A percentile compares a stretch with the other conserved stretches of the same genome.
Conservation (phyloP, 2,329 filamentous ascomycete genomes). For the Clonostachys chloroleuca region DNA sequence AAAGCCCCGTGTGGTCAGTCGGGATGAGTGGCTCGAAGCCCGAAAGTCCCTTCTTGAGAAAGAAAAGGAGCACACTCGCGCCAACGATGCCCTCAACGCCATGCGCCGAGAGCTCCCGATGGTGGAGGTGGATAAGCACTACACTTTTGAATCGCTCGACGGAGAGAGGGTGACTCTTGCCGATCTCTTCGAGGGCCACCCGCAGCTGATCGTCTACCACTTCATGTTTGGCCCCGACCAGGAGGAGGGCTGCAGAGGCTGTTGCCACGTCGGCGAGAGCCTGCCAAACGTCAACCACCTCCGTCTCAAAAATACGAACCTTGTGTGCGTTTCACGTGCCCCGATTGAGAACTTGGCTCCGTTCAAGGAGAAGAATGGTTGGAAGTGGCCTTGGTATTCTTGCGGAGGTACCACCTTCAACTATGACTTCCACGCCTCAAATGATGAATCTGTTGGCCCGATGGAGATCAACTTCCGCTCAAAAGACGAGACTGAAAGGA, state of each 20-base stretch:
- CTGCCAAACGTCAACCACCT: constrained; percentile 30
- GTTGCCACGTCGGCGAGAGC: constrained; percentile 28
- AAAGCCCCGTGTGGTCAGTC: constrained; percentile 11
- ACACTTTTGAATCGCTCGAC: constrained; percentile 24
- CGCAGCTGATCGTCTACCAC: constrained; percentile 35
- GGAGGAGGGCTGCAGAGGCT: constrained; percentile 28
- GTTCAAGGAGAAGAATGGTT: constrained; percentile 29
- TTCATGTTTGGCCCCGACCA: constrained; percentile 36
- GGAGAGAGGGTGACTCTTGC: constrained; percentile 13
- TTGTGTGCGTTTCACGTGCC: constrained; percentile 31
- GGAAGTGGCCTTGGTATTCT: constrained; percentile 34
- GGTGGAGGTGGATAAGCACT: constrained; percentile 27
- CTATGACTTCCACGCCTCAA: constrained; percentile 29
- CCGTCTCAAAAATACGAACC: constrained; percentile 25
- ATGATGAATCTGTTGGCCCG: constrained; percentile 17
- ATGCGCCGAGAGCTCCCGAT: constrained; percentile 29
- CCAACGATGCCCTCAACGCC: constrained; percentile 17
- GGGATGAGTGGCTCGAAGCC: constrained; percentile 24
- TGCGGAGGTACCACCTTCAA: constrained; percentile 28
- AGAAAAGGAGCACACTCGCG: constrained; percentile 23
- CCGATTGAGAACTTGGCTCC: constrained; percentile 25
- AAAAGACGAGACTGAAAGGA: constrained; percentile 14
- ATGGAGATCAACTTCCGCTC: constrained; percentile 16
- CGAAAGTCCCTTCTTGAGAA: constrained; percentile 24
- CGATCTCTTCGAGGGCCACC: constrained; percentile 23